Base-by-base conservation (phyloP, 495 filamentous ascomycete genomes). In the Talaromyces thailandensis region DNA sequence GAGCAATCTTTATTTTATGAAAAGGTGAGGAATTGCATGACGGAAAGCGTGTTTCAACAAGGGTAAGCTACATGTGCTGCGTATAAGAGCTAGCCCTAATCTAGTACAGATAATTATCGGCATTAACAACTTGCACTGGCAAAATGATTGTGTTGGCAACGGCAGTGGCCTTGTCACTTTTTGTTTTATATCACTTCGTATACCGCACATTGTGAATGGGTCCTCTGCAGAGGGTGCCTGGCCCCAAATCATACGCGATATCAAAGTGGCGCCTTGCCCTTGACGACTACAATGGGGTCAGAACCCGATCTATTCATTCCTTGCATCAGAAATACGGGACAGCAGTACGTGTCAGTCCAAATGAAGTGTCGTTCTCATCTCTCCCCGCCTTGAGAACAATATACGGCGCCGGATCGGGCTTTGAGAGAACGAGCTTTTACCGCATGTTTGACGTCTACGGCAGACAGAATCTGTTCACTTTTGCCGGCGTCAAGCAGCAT, bases 391-490 rank as follows among this genome's bases (percentile, higher is more conserved):
- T 72, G 48, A 63, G 67, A 1, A 48, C 64, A 0, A 80, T 80
- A 32, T 80, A 78, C 57, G 77, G 77, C 2, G 73, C 77, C 2
- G 76, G 77, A 1, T 73, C 65, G 29, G 68, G 66, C 2, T 80
- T 77, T 60, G 71, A 73, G 43, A 25, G 77, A 16, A 70, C 71
- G 0, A 21, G 43, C 0, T 80, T 77, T 62, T 80, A 80, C 50
- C 66, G 67, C 9, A 78, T 79, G 70, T 80, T 80, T 57, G 71
- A 74, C 35, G 71, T 67, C 0, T 78, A 77, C 45, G 75, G 73
- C 2, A 59, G 67, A 3, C 61, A 69, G 56, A 73, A 74, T 25
- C 56, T 79, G 53, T 77, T 79, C 31, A 69, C 72, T 0, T 77
- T 78, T 63, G 37, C 57, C 1, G 63, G 65, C 2, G 58, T 62